phyloP scores from a whole-genome alignment of 1,284 basidiomycete species.

The Coriolopsis trogii region DNA sequence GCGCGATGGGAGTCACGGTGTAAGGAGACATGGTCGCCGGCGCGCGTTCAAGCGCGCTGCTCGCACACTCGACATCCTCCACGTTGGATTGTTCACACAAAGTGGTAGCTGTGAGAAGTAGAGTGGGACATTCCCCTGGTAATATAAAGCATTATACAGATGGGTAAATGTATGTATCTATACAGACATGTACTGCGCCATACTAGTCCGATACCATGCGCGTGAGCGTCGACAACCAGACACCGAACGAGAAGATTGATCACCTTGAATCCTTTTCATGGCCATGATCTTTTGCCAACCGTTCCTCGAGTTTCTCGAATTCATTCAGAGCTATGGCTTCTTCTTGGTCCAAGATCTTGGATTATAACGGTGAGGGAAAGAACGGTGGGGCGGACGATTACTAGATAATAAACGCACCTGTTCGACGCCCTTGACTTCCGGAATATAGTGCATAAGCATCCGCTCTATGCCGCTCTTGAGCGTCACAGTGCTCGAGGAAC shows the following conservation, averaged over 20 bases:
- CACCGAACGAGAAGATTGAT: slow-evolving; percentile 24
- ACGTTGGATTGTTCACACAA: slow-evolving; percentile 12
- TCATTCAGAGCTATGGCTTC: slow-evolving; percentile 89
- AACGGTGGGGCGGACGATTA: background rate
- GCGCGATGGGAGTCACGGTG: background rate
- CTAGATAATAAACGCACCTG: slow-evolving; percentile 59
- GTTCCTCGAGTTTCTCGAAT: slow-evolving; percentile 90
- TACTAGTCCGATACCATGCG: slow-evolving; percentile 40
- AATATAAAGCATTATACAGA: background rate
- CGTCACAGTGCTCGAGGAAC: slow-evolving; percentile 91
- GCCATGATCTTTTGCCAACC: slow-evolving; percentile 52
- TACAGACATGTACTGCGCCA: slow-evolving; percentile 77
- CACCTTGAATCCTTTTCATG: slow-evolving; percentile 46
- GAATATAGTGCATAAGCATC: slow-evolving; percentile 99
- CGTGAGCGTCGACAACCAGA: slow-evolving; percentile 8
- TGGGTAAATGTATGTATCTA: slow-evolving; percentile 17
- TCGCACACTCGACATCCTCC: background rate
- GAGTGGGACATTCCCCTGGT: background rate
- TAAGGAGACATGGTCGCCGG: background rate
- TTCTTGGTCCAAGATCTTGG: slow-evolving; percentile 86
- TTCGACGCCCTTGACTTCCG: slow-evolving; percentile 96
- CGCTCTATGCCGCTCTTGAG: slow-evolving; percentile 96
- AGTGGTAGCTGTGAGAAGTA: slow-evolving; percentile 4
- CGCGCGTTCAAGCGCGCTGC: background rate
- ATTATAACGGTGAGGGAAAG: background rate